Conservation (phyloP, 2,329 filamentous ascomycete genomes). For the Sporothrix brasiliensis region DNA sequence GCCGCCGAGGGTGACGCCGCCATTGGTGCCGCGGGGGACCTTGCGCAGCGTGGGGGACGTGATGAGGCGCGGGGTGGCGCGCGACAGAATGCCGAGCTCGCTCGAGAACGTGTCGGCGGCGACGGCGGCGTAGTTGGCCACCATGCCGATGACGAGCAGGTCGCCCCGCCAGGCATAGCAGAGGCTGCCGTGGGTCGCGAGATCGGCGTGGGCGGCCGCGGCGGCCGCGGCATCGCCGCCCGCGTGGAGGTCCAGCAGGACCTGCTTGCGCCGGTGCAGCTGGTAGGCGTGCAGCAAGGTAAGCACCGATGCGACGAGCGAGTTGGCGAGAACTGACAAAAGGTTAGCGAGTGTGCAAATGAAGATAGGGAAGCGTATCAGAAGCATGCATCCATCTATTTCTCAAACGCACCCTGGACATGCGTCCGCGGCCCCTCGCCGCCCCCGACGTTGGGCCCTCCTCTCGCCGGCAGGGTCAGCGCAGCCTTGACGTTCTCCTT, state of each 20-base stretch:
- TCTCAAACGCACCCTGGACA: slow-evolving; percentile 63
- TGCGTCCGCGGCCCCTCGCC: slow-evolving; percentile 83
- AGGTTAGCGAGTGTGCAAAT: background rate
- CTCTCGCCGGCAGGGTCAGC: slow-evolving; percentile 76
- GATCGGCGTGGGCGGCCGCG: slow-evolving; percentile 2
- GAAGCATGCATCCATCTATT: too few relatives aligned
- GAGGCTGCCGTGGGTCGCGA: slow-evolving; percentile 47
- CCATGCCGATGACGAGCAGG: slow-evolving; percentile 65
- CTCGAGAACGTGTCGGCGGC: slow-evolving; percentile 93
- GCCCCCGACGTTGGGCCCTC: slow-evolving; percentile 64
- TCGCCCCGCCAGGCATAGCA: slow-evolving; percentile 66
- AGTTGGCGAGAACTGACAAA: slow-evolving; percentile 76
- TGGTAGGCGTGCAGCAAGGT: slow-evolving; percentile 63
- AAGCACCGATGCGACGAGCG: slow-evolving; percentile 71
- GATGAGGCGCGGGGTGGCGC: slow-evolving; percentile 76
- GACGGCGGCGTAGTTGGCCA: slow-evolving; percentile 86
- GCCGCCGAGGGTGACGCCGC: slow-evolving; percentile 79
- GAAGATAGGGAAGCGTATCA: slow-evolving; percentile 24
- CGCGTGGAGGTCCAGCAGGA: slow-evolving; percentile 44
- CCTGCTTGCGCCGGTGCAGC: slow-evolving; percentile 53
- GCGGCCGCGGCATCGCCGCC: slow-evolving; percentile 34
- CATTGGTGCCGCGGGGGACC: slow-evolving; percentile 91
- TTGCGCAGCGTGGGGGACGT: slow-evolving; percentile 74
- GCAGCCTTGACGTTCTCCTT: slow-evolving; percentile 84
- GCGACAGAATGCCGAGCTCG: slow-evolving; percentile 88